Base-by-base conservation (phyloP, 345 rosid genomes). In the Rubroshorea leprosula region DNA sequence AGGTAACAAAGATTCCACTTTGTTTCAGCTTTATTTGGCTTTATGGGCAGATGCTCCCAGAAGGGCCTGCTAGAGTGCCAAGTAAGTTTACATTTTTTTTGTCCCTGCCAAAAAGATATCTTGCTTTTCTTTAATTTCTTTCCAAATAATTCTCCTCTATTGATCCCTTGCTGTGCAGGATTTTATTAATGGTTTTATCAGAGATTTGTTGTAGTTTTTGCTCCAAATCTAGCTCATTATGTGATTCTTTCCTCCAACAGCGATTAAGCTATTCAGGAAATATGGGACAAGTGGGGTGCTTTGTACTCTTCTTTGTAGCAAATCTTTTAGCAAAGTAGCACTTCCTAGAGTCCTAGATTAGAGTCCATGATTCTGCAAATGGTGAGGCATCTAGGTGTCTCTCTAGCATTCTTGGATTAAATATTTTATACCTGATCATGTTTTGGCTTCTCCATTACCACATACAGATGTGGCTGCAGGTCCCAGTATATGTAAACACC, bases 1-100 rank as follows among this genome's bases (percentile, higher is more conserved):
- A 24, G 49, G 55, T 54, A 68, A 38, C 60, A 52, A 54, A 19
- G 54, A 58, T 51, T 64, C 75, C 76, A 75, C 76, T 73, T 73
- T 41, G 67, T 35, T 55, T 46, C 46, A 6, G 41, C 41, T 35
- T 29, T 29, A 29, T 29, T 20, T 39, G 16, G 48, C 60, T 56
- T 56, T 57, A 15, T 44, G 7, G 7, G 31, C 49, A 45, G 58
- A 60, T 55, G 49, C n/a, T 54, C 62, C 72, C 59, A 70, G 75
- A 67, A 67, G 67, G 57, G 22, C 45, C 23, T 60, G 4, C 23
- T 41, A 41, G 15, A 35, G 18, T n/a, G n/a, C n/a, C n/a, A n/a
- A n/a, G 41, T 35, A 35, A 35, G 41, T 35, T 6, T 13, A 35
- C 41, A 35, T 35, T 35, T 27, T 3, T 27, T 27, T 27, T n/a